Base-by-base conservation (phyloP, 371 early-diverging fungal species). In the Apophysomyces sp. region DNA sequence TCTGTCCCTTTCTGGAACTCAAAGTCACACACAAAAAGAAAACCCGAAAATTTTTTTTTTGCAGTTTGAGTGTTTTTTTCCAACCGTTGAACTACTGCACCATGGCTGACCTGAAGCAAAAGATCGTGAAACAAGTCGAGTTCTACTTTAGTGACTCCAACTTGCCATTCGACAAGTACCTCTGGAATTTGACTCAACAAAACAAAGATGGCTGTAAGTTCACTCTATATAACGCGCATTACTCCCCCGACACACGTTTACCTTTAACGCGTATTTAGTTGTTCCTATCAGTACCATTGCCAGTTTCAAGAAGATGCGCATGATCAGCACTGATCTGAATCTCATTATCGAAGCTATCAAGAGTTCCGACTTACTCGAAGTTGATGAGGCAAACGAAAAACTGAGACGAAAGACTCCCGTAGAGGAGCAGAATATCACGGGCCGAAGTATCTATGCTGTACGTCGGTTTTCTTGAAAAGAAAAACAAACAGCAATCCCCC, bases 121-220 rank as follows among this genome's bases (percentile, higher is more conserved):
- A 86, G 76, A 83, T 92, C 53, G 70, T 83, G 28, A 81, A 84
- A 64, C 92, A 92, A 72, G 85, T 92, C 61, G 86, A 90, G 72
- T 90, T 89, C 73, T 92, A 92, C 74, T 91, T 92, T 63, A 81
- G 87, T 69, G 91, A 92, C 63, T 79, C 86, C 40, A 92, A 91
- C 76, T 74, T 92, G 61, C 88, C 86, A 59, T 81, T 73, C 49
- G 92, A 92, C 72, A 83, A 81, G 63, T 92, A 76, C 58, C 75
- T 92, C 77, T 78, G 76, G 68, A 83, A 80, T 64, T 66, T 80
- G 56, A 74, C 82, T 55, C 62, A 67, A 29, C 80, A 81, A 58
- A 75, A 82, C 49, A 69, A 72, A 31, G 84, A 84, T 27, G 80
- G 83, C 51, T 88, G 88, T 86, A 86, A 68, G 77, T 69, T n/a